These are phyloP conservation scores for Parachaetomium inaequale DNA, from an alignment of 495 filamentous ascomycete species.

Conservation along the genomic window DNA sequence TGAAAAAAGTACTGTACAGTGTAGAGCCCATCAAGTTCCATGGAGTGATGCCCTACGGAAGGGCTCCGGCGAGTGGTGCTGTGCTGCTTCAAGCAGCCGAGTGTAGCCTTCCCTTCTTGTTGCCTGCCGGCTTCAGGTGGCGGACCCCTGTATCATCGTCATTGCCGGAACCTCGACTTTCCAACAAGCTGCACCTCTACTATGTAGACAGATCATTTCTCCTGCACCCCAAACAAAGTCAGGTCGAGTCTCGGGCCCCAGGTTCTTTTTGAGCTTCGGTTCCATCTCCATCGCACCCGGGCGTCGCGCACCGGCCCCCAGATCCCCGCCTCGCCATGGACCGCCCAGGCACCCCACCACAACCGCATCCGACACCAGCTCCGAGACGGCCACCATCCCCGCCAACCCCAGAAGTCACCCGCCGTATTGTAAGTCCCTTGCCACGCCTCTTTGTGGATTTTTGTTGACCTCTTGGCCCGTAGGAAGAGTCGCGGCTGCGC, in stretches of 20 bases:
- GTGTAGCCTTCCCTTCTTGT: not conserved
- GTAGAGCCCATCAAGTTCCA: not conserved
- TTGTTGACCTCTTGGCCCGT: not conserved
- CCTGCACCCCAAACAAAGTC: not conserved
- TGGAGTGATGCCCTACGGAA: not conserved
- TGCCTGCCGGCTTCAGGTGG: not conserved
- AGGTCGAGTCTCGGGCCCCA: not conserved
- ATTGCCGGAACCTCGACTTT: not conserved
- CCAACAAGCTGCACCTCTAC: not conserved
- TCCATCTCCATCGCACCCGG: not conserved
- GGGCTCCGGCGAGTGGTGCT: no score
- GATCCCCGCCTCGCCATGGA: constrained; percentile 33
- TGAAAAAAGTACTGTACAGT: not conserved
- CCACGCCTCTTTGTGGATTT: not conserved
- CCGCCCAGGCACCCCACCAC: constrained; percentile 62
- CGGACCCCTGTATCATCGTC: not conserved
- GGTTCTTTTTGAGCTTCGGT: not conserved
- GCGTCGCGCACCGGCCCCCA: not conserved
- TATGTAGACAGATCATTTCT: not conserved
- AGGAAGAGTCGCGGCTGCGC: constrained; percentile 89
- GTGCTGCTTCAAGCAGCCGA: not conserved
- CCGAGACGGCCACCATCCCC: constrained; percentile 48
- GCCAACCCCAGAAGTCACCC: constrained; percentile 70
- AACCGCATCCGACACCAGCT: constrained; percentile 28
- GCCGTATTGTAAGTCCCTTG: constrained; percentile 56